A percentile compares a stretch with the other conserved stretches of the same genome.
phyloP scores from a whole-genome alignment of 768 basidiomycete genomes.

The Hortiboletus flavorubellus region DNA sequence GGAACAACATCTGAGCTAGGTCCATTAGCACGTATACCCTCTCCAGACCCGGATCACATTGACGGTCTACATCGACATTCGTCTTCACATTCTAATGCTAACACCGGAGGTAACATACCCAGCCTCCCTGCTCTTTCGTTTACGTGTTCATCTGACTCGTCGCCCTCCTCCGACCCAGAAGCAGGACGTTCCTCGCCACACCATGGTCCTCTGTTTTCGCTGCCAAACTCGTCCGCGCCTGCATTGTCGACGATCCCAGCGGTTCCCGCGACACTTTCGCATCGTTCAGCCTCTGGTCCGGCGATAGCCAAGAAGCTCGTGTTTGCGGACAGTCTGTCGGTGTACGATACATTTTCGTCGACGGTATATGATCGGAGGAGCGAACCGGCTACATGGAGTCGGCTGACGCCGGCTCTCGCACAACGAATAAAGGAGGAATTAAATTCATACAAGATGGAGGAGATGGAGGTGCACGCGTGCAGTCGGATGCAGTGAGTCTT shows the following conservation, averaged over 20 bases:
- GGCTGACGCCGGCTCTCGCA: constrained; percentile 89
- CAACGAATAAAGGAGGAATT: constrained; percentile 98
- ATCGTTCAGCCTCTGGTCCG: constrained; percentile 71
- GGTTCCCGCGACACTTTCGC: constrained; percentile 51
- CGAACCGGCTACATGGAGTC: constrained; percentile 96
- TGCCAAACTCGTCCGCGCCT: constrained; percentile 89
- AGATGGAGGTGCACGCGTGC: constrained; percentile 97
- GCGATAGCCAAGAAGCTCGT: constrained; percentile 74
- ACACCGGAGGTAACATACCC: constrained; percentile 28
- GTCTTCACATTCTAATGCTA: constrained; percentile 36
- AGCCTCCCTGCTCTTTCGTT: constrained; percentile 60
- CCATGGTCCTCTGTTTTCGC: constrained; percentile 57
- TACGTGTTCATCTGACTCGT: constrained; percentile 38
- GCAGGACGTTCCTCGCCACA: constrained; percentile 36
- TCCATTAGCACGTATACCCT: constrained; percentile 78
- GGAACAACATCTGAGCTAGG: constrained; percentile 53
- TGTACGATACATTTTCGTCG: constrained; percentile 95
- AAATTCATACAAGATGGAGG: constrained; percentile 99
- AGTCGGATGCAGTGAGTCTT: constrained; percentile 83
- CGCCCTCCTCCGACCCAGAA: constrained; percentile 35
- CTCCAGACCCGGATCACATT: constrained; percentile 81
- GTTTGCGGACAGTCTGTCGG: constrained; percentile 89
- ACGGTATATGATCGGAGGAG: constrained; percentile 91
- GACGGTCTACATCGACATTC: constrained; percentile 78
- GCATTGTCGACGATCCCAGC: constrained; percentile 61